phyloP scores from a whole-genome alignment of 2,329 filamentous ascomycete species.

The Claviceps citrina region DNA sequence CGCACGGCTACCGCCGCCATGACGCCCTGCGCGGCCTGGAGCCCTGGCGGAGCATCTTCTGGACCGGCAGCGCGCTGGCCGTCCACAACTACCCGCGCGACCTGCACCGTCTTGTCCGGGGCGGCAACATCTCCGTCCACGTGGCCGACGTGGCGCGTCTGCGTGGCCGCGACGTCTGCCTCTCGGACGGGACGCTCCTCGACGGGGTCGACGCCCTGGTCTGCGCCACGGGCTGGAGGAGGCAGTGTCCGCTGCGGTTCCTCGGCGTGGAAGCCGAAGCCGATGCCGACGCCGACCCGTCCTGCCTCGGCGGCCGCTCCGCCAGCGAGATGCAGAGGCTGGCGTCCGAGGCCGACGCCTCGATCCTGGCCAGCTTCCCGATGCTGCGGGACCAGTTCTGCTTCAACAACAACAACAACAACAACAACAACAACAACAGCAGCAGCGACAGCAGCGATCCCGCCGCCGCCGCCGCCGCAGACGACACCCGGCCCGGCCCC shows the following conservation, averaged over 20 bases:
- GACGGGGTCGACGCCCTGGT: slow-evolving; percentile 29
- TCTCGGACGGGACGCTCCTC: slow-evolving; percentile 27
- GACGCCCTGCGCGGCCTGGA: slow-evolving; percentile 15
- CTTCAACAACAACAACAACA: too few species aligned
- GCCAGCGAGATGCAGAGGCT: neutral
- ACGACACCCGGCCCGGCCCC: neutral
- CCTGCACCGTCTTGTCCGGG: slow-evolving; percentile 36
- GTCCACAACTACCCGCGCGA: slow-evolving; percentile 21
- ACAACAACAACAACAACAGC: too few species aligned
- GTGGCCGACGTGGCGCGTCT: slow-evolving; percentile 30
- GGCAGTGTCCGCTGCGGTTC: slow-evolving; percentile 29
- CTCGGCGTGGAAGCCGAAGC: too few species aligned
- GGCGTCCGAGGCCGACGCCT: neutral
- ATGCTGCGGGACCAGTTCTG: neutral
- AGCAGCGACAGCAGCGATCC: neutral
- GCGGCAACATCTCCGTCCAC: slow-evolving; percentile 31
- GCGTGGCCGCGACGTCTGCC: slow-evolving; percentile 21
- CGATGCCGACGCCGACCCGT: too few species aligned
- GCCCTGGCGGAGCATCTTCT: neutral
- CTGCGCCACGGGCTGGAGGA: slow-evolving; percentile 38
- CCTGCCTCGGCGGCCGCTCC: neutral
- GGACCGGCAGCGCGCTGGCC: neutral
- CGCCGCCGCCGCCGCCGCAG: neutral
- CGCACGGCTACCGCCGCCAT: slow-evolving; percentile 31
- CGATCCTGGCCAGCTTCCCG: slow-evolving; percentile 1